Conservation (phyloP, 371 early-diverging fungal species). For the Rhizopus sp. region DNA sequence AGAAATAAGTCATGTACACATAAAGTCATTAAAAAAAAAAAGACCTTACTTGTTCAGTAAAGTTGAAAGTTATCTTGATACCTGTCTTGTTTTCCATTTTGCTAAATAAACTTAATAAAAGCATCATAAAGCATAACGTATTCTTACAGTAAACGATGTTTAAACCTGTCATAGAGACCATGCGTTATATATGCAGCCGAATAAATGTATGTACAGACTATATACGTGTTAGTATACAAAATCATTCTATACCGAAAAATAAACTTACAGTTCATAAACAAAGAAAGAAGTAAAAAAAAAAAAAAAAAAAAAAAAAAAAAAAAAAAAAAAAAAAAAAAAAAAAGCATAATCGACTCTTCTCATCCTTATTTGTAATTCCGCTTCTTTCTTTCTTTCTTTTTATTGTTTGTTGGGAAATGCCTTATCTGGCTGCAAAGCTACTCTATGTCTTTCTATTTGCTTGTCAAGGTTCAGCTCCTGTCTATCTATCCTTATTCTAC, state of each 20-base stretch:
- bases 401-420: constrained; percentile 30
- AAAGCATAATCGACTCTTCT: neutral
- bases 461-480: constrained; percentile 57
- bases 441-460: constrained; percentile 54
- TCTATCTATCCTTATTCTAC: constrained; percentile 52
- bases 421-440: constrained; percentile 53
- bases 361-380: neutral
- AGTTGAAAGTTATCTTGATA: constrained; percentile 14
- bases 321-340: neutral
- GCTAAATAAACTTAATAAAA: neutral
- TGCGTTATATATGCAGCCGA: neutral
- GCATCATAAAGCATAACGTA: neutral
- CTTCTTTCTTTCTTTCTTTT: neutral
- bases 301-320: neutral
- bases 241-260: neutral
- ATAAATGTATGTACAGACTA: neutral
- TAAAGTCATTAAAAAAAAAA: neutral
- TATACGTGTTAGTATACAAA: no score
- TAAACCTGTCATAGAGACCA: neutral
- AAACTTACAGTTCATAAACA: neutral
- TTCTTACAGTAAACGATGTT: neutral
- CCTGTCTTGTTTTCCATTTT: constrained; percentile 7
- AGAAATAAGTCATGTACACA: neutral
- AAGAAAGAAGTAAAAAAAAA: no score
- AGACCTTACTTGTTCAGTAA: constrained; percentile 22